Conservation (phyloP, 2,329 filamentous ascomycete species). For the Fusarium euwallaceae region DNA sequence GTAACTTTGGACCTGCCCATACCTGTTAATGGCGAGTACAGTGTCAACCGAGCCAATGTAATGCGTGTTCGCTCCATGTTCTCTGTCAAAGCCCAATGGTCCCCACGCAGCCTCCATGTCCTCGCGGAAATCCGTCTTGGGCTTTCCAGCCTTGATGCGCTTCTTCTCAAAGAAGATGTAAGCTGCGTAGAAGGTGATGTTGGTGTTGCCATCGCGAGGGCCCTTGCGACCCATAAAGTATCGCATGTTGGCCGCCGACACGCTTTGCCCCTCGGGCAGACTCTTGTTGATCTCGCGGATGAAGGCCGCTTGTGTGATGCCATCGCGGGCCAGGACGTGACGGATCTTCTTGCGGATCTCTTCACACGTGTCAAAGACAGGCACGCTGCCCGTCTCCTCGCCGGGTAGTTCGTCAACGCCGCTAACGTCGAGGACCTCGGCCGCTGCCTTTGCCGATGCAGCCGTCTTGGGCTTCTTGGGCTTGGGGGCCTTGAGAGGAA, state of each 20-base stretch:
- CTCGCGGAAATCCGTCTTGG: slow-evolving; percentile 63
- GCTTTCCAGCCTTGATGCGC: slow-evolving; percentile 63
- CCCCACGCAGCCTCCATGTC: slow-evolving; percentile 63
- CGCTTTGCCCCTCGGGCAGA: slow-evolving; percentile 52
- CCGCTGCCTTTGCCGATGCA: slow-evolving; percentile 42
- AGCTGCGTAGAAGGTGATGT: slow-evolving; percentile 63
- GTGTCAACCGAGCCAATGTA: slow-evolving; percentile 18
- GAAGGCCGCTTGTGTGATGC: slow-evolving; percentile 66
- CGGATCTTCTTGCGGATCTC: slow-evolving; percentile 70
- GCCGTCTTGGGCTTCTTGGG: slow-evolving; percentile 48
- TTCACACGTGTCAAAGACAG: slow-evolving; percentile 69
- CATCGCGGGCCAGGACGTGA: slow-evolving; percentile 57
- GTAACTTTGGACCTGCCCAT: slow-evolving; percentile 24
- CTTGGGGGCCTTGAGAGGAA: slow-evolving; percentile 53
- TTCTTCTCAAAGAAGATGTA: slow-evolving; percentile 73
- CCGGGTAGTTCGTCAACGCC: slow-evolving; percentile 57
- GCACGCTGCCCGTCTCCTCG: slow-evolving; percentile 61
- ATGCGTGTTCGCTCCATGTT: slow-evolving; percentile 29
- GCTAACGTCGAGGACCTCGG: slow-evolving; percentile 54
- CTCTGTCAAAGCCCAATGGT: slow-evolving; percentile 41
- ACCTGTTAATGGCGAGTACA: slow-evolving; percentile 34
- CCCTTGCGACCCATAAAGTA: slow-evolving; percentile 66
- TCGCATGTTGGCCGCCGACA: slow-evolving; percentile 60
- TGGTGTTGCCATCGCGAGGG: slow-evolving; percentile 61
- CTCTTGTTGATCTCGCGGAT: slow-evolving; percentile 61